A percentile compares a stretch with the other conserved stretches of the same genome.
Evolutionary conservation across 78 protist genomes (phyloP).

Genomic region (Dictyostelium intermedium): DNA sequence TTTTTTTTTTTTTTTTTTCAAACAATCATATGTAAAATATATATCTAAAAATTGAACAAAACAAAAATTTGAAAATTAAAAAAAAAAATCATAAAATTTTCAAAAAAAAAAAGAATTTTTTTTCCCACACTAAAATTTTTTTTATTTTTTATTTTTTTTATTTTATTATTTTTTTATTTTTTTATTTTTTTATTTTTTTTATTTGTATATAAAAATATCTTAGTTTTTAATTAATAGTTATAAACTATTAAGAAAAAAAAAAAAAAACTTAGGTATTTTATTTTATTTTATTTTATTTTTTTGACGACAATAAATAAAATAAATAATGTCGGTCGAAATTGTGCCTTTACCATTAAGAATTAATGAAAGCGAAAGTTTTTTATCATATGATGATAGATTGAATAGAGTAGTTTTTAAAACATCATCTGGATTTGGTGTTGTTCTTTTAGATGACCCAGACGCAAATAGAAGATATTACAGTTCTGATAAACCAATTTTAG

Average conservation of each 20-base stretch:
- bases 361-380: slow-evolving; percentile 27
- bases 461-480: slow-evolving; percentile 30
- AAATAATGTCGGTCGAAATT: slow-evolving; percentile 69
- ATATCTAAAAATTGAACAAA: background rate
- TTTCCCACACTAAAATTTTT: background rate
- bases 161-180: background rate
- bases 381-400: slow-evolving; percentile 53
- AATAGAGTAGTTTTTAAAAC: slow-evolving; percentile 10
- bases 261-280: background rate
- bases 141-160: background rate
- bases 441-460: slow-evolving; percentile 26
- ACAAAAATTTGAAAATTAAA: background rate
- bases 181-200: background rate
- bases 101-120: background rate
- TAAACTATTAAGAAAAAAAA: background rate
- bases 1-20: background rate
- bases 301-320: background rate
- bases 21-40: background rate
- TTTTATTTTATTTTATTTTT: too few relatives aligned
- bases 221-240: background rate
- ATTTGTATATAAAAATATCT: background rate
- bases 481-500: slow-evolving; percentile 60
- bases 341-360: slow-evolving; percentile 15
- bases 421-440: slow-evolving; percentile 44
- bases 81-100: background rate